Base-by-base conservation (phyloP, 495 filamentous ascomycete genomes). In the Xylaria bambusicola region DNA sequence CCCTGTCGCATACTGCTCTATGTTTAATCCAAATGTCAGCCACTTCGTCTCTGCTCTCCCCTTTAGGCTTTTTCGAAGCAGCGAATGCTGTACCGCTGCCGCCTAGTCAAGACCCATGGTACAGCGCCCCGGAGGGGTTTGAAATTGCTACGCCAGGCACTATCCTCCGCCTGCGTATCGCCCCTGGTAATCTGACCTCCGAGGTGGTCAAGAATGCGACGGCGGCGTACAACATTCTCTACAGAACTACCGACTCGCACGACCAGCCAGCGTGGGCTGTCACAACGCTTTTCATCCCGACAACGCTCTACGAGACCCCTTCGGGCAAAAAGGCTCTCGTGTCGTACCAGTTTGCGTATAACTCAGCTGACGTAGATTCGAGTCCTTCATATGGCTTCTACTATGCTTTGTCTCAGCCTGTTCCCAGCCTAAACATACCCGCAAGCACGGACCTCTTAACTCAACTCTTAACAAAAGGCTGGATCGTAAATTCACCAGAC, bases 171-270 rank as follows among this genome's bases (percentile, higher is more conserved):
- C 51, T 75, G 31, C 77, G 82, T 9, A 48, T 61, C 0, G 72
- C 76, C 12, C 75, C 78, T 23, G 71, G 75, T 12, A 81, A 82
- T 57, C 46, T 78, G 15, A 65, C 71, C 3, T 47, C 64, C 3
- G 45, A 70, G 8, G 59, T 69, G 1, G 69, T 70, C 44, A n/a
- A n/a, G n/a, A n/a, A n/a, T n/a, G 68, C 69, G 12, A 46, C 63
- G 7, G 55, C 64, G 17, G 71, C 75, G 0, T 78, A 78, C 56
- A 77, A 83, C 49, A 71, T 83, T 48, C 77, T 85, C 9, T 85
- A 75, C 65, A 77, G 80, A 0, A 79, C 79, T 1, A 82, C 78
- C 0, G 69, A 83, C 60, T 63, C 68, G 12, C 69, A 62, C 21
- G 71, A 76, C 38, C 62, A 77, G 6, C 71, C 81, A 2, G 67